Evolutionary conservation across 2,329 filamentous ascomycete genomes (phyloP), one percentile per base, ranked within the genome.

Genomic region (Monascus ruber): DNA sequence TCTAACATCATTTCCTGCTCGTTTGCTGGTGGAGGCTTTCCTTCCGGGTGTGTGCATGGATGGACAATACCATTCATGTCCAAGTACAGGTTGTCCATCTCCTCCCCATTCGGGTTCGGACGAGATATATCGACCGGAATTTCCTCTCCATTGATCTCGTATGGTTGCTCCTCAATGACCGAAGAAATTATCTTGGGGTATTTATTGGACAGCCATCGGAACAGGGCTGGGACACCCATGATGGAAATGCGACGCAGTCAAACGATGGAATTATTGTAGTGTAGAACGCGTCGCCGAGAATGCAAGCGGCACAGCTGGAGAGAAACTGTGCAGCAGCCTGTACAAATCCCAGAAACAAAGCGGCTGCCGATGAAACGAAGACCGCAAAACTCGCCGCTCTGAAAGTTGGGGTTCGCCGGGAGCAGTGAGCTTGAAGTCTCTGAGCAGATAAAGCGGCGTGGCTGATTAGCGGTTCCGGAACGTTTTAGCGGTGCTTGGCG

Each of bases 61-160:
- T 98, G 91, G 31, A 98, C 91, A 50, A 98, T 98, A 60, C 91
- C 93, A 64, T 98, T 98, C 89, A 98, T 96, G 57, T 98, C 91
- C 47, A 98, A 77, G 58, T 98, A 98, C 5, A 98, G 72, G 56
- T 98, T 98, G 67, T 98, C 89, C 56, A 94, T 85, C 63, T 98
- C 91, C 66, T 96, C 89, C 60, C 87, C 87, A 65, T 98, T 98
- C 2, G 93, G 93, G 57, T 98, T 98, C 5, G 85, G 79, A 31
- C 77, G 71, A 5, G 83, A 87, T 7, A 78, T 80, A 59, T 98
- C 87, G 44, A 96, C 77, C 2, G 91, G 91, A 42, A 95, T 81
- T 50, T 77, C 72, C 33, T 81, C 75, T 49, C 87, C 89, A 73
- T 94, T 85, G 62, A 96, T 77, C 47, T 80, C 80, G 40, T 83